Base-by-base conservation (phyloP, 2,329 filamentous ascomycete species). In the Aspergillus fumigatiaffinis region DNA sequence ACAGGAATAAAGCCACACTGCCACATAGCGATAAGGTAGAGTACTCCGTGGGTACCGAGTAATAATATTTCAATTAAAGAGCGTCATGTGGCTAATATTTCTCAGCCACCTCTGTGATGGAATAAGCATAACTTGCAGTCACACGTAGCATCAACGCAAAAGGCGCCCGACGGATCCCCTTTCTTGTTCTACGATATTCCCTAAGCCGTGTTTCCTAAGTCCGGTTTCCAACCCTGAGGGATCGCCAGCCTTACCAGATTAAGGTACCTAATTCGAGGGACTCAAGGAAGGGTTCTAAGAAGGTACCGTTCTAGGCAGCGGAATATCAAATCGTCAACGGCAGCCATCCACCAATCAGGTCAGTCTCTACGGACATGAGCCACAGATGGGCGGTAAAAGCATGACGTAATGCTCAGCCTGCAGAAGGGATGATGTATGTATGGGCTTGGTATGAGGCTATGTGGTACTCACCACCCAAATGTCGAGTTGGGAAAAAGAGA, bases 371-470 rank as follows among this genome's bases (percentile, higher is more conserved):
- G 28, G 17, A 38, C 51, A 49, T 60, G 55, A 54, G 58, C 55
- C 58, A 55, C 58, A 57, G 23, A 52, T 25, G 20, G 52, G 52
- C 50, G 38, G 46, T 54, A 50, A 50, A 55, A 46, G 38, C 35
- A 60, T 60, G 58, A 60, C 58, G 58, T 60, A 57, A 50, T 47
- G 44, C 23, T n/a, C 44, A 47, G 44, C 44, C 23, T n/a, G 10
- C 21, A 47, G 26, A 47, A 47, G 44, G 44, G 8, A 47, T 47
- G 44, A 47, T 47, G 21, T 47, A 46, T 20, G n/a, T 23, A 46
- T 23, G n/a, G 21, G 42, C 12, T 23, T 47, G 23, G 21, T 12
- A 47, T 12, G 12, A 23, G 21, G 21, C 20, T 26, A 26, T 23
- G 20, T 4, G 42, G 14, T 46, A 23, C n/a, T 46, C 32, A 38